Evolutionary conservation across 306 rosid species (phyloP).

Genomic region (Lathyrus oleraceus): DNA sequence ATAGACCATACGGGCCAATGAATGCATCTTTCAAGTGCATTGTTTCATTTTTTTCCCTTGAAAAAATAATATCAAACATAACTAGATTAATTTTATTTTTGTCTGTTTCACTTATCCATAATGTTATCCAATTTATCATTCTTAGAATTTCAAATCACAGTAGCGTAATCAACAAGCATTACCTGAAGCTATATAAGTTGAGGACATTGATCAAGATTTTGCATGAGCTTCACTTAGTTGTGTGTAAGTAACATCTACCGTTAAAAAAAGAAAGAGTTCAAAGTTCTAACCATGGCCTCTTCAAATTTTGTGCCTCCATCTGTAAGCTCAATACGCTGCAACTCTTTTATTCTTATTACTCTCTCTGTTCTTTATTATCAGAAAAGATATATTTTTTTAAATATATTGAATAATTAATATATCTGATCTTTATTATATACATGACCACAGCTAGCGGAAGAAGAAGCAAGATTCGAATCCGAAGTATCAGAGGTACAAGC

Average conservation of each 20-base stretch:
- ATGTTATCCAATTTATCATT: conserved; percentile 26
- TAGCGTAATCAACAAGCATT: background rate
- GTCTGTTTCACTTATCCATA: conserved; percentile 51
- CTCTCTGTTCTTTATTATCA: no score
- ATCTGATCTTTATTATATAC: background rate
- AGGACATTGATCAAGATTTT: conserved; percentile 32
- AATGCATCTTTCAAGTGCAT: conserved; percentile 54
- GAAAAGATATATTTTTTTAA: no score
- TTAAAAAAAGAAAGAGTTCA: conserved; percentile 28
- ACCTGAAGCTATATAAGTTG: conserved; percentile 49
- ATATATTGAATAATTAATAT: no score
- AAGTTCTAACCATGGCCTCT: conserved; percentile 73
- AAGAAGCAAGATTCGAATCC: conserved; percentile 85
- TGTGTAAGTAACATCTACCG: conserved; percentile 4
- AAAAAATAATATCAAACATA: conserved; percentile 28
- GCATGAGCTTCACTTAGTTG: conserved; percentile 43
- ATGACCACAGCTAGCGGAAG: conserved; percentile 61
- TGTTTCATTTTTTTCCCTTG: conserved; percentile 44
- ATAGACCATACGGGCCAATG: conserved; percentile 64
- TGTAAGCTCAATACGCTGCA: conserved; percentile 44
- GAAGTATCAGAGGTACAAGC: conserved; percentile 89
- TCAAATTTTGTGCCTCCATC: conserved; percentile 79
- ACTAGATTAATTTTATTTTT: conserved; percentile 41
- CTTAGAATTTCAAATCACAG: background rate
- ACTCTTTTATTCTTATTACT: background rate